Conservation (phyloP, 805 yeast genomes). For the Pichia deserticola region DNA sequence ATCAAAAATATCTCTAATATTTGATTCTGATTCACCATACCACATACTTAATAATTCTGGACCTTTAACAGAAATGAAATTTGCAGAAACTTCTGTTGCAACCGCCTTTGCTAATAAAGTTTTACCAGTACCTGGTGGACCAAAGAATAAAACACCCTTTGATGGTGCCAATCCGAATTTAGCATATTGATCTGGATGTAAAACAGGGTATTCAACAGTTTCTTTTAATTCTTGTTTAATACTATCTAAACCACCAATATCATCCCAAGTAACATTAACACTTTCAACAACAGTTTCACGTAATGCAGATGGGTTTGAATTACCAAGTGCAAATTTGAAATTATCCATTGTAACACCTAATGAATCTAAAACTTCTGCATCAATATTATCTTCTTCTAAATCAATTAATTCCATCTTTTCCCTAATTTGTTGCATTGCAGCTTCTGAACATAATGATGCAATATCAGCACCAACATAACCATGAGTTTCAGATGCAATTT, state of each 20-base stretch:
- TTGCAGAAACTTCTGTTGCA: constrained; percentile 98
- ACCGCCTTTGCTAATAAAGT: constrained; percentile 97
- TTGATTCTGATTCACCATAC: constrained; percentile 98
- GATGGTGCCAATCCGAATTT: constrained; percentile 97
- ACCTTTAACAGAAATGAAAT: constrained; percentile 94
- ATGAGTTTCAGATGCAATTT: constrained; percentile 95
- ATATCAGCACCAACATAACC: constrained; percentile 99
- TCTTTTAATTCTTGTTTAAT: constrained; percentile 96
- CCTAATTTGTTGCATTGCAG: constrained; percentile 99
- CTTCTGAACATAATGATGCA: constrained; percentile 98
- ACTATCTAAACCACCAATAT: constrained; percentile 95
- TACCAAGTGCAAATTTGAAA: constrained; percentile 95
- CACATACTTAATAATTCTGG: constrained; percentile 97
- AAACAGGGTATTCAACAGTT: constrained; percentile 97
- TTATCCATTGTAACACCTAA: constrained; percentile 98
- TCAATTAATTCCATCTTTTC: constrained; percentile 99
- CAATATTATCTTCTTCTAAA: constrained; percentile 92
- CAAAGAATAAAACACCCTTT: constrained; percentile 96
- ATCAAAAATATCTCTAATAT: constrained; percentile 95
- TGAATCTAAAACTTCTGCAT: constrained; percentile 92
- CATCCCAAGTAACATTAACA: constrained; percentile 98
- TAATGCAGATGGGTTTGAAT: constrained; percentile 96
- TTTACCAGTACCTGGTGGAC: constrained; percentile 99
- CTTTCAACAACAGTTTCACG: constrained; percentile 99
- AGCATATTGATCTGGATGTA: constrained; percentile 97